These are phyloP conservation scores for Vicia villosa DNA, from an alignment of 306 rosid species.

Conservation along the genomic window DNA sequence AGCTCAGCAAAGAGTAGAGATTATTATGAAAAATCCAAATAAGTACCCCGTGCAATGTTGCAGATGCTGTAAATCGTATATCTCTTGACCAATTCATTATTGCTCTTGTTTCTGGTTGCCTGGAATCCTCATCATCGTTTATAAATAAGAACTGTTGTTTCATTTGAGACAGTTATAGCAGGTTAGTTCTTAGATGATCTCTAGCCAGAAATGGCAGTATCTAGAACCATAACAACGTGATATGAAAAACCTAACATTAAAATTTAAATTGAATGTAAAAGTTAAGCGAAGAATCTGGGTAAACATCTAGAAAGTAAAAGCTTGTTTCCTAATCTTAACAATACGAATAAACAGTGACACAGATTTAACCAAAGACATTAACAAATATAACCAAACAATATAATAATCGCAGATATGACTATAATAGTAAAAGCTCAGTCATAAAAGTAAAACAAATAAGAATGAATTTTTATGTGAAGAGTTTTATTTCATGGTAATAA, in stretches of 20 bases:
- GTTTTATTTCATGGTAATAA: conserved; percentile 27
- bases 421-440: conserved; percentile 17
- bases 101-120: conserved; percentile 94
- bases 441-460: conserved; percentile 21
- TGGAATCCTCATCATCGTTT: conserved; percentile 60
- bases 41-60: conserved; percentile 97
- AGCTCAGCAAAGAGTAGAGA: conserved; percentile 11
- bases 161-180: conserved; percentile 36
- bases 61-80: conserved; percentile 86
- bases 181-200: conserved; percentile 23
- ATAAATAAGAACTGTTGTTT: conserved; percentile 59
- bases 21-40: conserved; percentile 19
- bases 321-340: not conserved
- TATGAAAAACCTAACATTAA: conserved; percentile 9
- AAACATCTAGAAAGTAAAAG: conserved; percentile 26
- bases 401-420: conserved; percentile 3
- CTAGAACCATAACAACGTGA: not conserved
- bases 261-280: conserved; percentile 12
- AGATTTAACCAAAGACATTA: not conserved
- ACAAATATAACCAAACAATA: not conserved
- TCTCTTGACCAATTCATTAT: conserved; percentile 85
- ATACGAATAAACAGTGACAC: not conserved
- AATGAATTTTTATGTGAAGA: conserved; percentile 21
- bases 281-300: not conserved
- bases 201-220: conserved; percentile 18